A percentile compares a stretch with the other conserved stretches of the same genome.
phyloP scores from a whole-genome alignment of 2,329 filamentous ascomycete genomes.

The Fusarium pseudoanthophilum region DNA sequence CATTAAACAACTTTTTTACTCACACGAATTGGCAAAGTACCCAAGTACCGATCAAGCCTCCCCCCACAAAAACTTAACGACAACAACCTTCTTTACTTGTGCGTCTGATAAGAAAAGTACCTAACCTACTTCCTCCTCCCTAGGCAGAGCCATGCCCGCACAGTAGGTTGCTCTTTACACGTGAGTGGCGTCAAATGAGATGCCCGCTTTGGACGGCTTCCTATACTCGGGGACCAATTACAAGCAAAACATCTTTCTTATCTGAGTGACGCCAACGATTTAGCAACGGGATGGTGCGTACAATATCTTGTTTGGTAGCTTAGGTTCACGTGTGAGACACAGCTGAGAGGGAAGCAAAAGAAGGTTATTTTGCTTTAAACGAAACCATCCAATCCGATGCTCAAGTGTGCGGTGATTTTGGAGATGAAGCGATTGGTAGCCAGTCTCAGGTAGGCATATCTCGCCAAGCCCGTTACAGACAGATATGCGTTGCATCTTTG shows the following conservation, averaged over 20 bases:
- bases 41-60: slow-evolving; percentile 27
- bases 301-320: neutral
- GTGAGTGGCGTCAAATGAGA: slow-evolving; percentile 4
- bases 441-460: neutral
- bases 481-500: slow-evolving; percentile 5
- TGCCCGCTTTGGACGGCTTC: slow-evolving; percentile 6
- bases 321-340: slow-evolving; percentile 14
- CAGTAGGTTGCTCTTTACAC: slow-evolving; percentile 13
- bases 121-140: neutral
- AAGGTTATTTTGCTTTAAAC: slow-evolving; percentile 13
- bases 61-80: slow-evolving; percentile 29
- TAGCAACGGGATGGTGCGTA: slow-evolving; percentile 19
- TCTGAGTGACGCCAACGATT: slow-evolving; percentile 33
- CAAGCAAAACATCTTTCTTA: neutral
- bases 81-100: neutral
- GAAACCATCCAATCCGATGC: neutral
- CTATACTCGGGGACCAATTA: slow-evolving; percentile 13
- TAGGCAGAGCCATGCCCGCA: neutral
- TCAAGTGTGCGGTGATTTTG: neutral
- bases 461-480: slow-evolving; percentile 29
- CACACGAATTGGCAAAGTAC: slow-evolving; percentile 26
- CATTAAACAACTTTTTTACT: slow-evolving; percentile 41
- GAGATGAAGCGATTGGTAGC: neutral
- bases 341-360: neutral
- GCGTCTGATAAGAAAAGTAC: slow-evolving; percentile 25